Conservation (phyloP, 345 rosid species). For the Gossypium rotundifolium region DNA sequence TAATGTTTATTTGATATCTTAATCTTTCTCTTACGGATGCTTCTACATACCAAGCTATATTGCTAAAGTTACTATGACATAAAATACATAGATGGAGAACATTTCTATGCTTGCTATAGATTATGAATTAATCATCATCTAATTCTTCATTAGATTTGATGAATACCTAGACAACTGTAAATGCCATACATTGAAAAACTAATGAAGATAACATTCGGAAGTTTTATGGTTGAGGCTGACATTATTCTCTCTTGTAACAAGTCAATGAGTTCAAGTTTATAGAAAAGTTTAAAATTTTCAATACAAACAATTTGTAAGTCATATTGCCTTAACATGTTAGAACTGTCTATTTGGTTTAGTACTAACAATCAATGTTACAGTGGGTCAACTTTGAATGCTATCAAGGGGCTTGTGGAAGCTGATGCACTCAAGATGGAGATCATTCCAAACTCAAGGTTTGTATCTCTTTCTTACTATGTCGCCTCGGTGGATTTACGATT, state of each 20-base stretch:
- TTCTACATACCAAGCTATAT: too few relatives aligned
- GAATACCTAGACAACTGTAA: too few relatives aligned
- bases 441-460: conserved; percentile 89
- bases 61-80: too few relatives aligned
- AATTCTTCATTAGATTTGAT: too few relatives aligned
- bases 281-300: conserved; percentile 98
- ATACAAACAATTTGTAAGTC: conserved; percentile 89
- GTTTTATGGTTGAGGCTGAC: conserved; percentile 16
- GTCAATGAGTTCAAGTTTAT: conserved; percentile 96
- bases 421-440: conserved; percentile 97
- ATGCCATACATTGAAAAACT: too few relatives aligned
- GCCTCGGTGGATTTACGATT: background rate
- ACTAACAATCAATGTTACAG: conserved; percentile 32
- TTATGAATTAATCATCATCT: too few relatives aligned
- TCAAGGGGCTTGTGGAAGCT: conserved; percentile 88
- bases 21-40: too few relatives aligned
- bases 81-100: too few relatives aligned
- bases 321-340: conserved; percentile 4
- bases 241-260: conserved; percentile 28
- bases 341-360: conserved; percentile 9
- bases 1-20: too few relatives aligned
- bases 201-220: too few relatives aligned
- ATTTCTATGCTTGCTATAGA: too few relatives aligned
- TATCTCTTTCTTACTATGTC: background rate
- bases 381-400: conserved; percentile 93